Conservation (phyloP, 371 early-diverging fungal species). For the Rhizopus arrhizus region DNA sequence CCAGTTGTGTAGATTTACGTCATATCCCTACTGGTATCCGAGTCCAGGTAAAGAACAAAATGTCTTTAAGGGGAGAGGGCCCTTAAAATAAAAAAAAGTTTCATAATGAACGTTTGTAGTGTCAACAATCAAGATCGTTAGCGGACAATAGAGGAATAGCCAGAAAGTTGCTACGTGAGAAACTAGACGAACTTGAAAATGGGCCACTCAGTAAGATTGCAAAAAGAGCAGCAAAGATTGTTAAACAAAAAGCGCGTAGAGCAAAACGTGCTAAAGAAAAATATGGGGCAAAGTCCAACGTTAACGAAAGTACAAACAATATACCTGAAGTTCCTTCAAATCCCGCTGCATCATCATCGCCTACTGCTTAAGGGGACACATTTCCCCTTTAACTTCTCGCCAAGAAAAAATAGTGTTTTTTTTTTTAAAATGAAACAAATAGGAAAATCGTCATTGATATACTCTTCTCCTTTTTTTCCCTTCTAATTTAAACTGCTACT, state of each 20-base stretch:
- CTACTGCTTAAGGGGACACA: neutral
- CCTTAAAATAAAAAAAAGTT: neutral
- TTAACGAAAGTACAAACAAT: neutral
- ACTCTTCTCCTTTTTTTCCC: neutral
- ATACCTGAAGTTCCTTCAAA: neutral
- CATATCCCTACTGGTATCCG: conserved; percentile 85
- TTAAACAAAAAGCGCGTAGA: conserved; percentile 62
- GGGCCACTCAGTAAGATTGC: conserved; percentile 68
- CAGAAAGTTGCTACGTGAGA: conserved; percentile 64
- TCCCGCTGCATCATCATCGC: neutral
- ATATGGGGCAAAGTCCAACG: conserved; percentile 27
- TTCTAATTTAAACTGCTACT: neutral
- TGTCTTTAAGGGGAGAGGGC: neutral
- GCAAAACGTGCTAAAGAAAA: conserved; percentile 53
- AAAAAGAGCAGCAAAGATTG: conserved; percentile 64
- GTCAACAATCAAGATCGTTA: conserved; percentile 80
- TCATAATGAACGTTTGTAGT: conserved; percentile 38
- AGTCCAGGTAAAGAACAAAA: conserved; percentile 55
- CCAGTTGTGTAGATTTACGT: conserved; percentile 79
- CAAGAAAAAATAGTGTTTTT: neutral
- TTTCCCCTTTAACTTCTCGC: neutral
- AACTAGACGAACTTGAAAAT: conserved; percentile 72
- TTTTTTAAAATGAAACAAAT: no score
- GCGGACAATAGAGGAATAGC: conserved; percentile 80
- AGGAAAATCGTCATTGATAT: neutral